These are phyloP conservation scores for Boletus pseudo-olivaceus DNA, from an alignment of 768 basidiomycete species.

Conservation along the genomic window DNA sequence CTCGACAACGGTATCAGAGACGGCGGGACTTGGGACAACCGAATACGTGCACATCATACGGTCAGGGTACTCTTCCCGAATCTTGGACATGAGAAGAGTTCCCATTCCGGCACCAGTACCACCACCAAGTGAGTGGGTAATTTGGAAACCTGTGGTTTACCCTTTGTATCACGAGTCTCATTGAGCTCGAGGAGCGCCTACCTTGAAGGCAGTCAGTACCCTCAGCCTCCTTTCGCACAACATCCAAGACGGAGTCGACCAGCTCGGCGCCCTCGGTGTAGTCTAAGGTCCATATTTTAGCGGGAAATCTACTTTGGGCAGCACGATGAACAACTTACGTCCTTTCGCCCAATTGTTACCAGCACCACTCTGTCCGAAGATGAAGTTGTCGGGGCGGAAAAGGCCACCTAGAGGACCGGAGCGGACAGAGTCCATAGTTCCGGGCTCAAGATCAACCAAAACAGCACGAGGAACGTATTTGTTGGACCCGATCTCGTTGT, in stretches of 20 bases:
- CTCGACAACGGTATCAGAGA: conserved; percentile 98
- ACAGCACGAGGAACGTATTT: conserved; percentile 99
- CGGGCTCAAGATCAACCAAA: conserved; percentile 96
- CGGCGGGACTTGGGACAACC: conserved; percentile 95
- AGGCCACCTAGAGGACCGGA: conserved; percentile 86
- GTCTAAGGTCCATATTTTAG: conserved; percentile 30
- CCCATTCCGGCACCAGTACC: conserved; percentile 99
- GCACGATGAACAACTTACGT: conserved; percentile 54
- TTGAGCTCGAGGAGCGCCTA: conserved; percentile 32
- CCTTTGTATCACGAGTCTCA: conserved; percentile 1
- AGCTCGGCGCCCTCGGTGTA: conserved; percentile 98
- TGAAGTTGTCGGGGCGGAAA: conserved; percentile 98
- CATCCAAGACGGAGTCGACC: conserved; percentile 96
- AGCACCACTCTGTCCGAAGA: conserved; percentile 96
- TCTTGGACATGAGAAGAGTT: conserved; percentile 97
- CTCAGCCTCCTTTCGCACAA: conserved; percentile 98
- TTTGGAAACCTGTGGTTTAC: conserved; percentile 78
- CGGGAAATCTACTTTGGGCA: rapidly evolving
- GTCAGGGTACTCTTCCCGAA: conserved; percentile 98
- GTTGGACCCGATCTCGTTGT: conserved; percentile 91
- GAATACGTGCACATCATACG: conserved; percentile 99
- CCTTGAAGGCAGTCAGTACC: conserved; percentile 96
- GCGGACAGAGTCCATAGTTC: conserved; percentile 92
- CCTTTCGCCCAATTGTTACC: conserved; percentile 99
- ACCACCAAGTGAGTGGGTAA: conserved; percentile 97